phyloP scores from a whole-genome alignment of 1,139 yeast genomes.

The Candida smagusa region DNA sequence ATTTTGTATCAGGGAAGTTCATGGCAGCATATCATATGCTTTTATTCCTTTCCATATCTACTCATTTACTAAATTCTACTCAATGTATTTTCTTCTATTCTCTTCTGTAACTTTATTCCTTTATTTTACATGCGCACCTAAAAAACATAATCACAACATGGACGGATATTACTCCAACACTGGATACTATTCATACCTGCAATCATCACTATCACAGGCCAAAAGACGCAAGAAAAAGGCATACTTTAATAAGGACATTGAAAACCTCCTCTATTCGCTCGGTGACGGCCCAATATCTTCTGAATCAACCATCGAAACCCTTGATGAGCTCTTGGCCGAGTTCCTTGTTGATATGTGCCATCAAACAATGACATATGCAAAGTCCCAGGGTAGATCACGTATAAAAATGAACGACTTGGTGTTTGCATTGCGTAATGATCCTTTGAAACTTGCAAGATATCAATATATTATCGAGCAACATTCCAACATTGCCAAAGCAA shows the following conservation, averaged over 20 bases:
- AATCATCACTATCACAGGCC: slow-evolving; percentile 2
- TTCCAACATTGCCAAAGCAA: slow-evolving; percentile 72
- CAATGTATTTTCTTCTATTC: too few species aligned
- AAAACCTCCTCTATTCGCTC: slow-evolving; percentile 73
- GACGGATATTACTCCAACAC: not conserved
- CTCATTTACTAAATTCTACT: too few species aligned
- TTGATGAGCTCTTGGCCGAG: slow-evolving; percentile 82
- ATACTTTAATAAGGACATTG: slow-evolving; percentile 63
- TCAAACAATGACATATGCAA: slow-evolving; percentile 36
- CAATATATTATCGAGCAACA: slow-evolving; percentile 75
- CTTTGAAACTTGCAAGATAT: slow-evolving; percentile 78
- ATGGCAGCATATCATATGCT: too few species aligned
- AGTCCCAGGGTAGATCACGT: slow-evolving; percentile 55
- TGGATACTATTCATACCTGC: not conserved
- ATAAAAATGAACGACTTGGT: slow-evolving; percentile 86
- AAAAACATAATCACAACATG: not conserved
- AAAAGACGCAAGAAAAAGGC: slow-evolving; percentile 31
- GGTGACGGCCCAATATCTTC: slow-evolving; percentile 84
- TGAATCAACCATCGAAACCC: slow-evolving; percentile 69
- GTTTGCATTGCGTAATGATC: slow-evolving; percentile 79
- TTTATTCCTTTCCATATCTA: too few species aligned
- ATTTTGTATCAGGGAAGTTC: too few species aligned
- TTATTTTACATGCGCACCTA: not conserved
- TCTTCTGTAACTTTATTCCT: too few species aligned
- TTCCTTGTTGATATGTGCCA: slow-evolving; percentile 61